Conservation (phyloP, 75 land plant genomes). For the Pinus taeda region DNA sequence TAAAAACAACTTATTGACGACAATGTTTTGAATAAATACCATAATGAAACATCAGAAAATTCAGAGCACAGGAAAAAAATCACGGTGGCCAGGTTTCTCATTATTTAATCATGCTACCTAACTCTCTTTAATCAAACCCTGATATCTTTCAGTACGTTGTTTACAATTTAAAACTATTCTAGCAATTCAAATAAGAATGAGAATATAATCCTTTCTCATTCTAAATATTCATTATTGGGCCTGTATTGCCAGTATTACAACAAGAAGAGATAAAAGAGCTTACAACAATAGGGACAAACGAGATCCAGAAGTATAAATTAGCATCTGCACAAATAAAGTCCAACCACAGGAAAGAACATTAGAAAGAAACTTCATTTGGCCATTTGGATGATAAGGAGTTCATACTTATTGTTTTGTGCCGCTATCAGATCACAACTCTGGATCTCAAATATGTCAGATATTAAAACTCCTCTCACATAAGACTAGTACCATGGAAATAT, state of each 20-base stretch:
- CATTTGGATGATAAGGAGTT: no score
- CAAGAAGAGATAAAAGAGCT: slow-evolving; percentile 15
- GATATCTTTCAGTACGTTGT: not conserved
- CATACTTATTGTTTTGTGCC: no score
- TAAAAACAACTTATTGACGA: not conserved
- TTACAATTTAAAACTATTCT: not conserved
- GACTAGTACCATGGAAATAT: not conserved
- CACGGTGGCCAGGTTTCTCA: not conserved
- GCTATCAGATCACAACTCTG: no score
- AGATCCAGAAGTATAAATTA: slow-evolving; percentile 88
- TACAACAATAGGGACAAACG: slow-evolving; percentile 80
- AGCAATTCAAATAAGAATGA: not conserved
- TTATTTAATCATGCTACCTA: not conserved
- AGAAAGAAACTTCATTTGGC: not conserved
- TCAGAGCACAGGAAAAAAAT: not conserved
- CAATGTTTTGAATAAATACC: not conserved
- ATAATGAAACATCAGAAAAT: not conserved
- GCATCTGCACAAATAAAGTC: slow-evolving; percentile 41
- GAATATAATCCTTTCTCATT: not conserved
- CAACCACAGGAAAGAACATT: not conserved
- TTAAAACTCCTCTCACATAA: not conserved
- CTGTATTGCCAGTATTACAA: not conserved
- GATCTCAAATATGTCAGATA: no score
- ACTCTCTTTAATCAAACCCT: not conserved
- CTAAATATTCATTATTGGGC: slow-evolving; percentile 1